Evolutionary conservation across 495 filamentous ascomycete genomes (phyloP).

Genomic region (Lasiosphaeris hirsuta): DNA sequence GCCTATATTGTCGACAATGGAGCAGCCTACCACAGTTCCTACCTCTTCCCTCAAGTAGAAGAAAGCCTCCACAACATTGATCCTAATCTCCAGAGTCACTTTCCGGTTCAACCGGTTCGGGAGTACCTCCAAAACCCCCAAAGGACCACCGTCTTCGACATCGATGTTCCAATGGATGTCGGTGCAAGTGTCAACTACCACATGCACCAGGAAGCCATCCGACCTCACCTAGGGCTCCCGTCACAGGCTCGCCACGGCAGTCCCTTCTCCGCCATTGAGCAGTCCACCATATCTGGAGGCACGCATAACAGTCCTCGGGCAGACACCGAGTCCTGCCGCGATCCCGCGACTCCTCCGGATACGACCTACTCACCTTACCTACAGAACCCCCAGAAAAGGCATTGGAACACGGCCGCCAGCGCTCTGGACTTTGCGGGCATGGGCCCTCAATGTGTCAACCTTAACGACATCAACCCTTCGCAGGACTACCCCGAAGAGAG

Average conservation of each 20-base stretch:
- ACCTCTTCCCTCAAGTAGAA: too few relatives aligned
- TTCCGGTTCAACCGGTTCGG: not conserved
- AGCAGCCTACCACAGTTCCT: too few relatives aligned
- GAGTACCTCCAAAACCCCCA: not conserved
- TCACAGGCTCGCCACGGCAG: not conserved
- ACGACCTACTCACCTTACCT: slow-evolving; percentile 27
- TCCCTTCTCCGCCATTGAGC: not conserved
- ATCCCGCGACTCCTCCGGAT: slow-evolving; percentile 35
- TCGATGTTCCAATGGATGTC: not conserved
- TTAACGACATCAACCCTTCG: slow-evolving; percentile 36
- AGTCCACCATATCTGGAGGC: not conserved
- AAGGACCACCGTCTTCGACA: not conserved
- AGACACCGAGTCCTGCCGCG: slow-evolving; percentile 4
- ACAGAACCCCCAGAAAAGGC: slow-evolving; percentile 14
- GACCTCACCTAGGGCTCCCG: not conserved
- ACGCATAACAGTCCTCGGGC: not conserved
- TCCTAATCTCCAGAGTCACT: not conserved
- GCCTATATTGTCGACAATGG: too few relatives aligned
- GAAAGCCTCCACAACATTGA: not conserved
- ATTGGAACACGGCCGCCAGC: slow-evolving; percentile 18
- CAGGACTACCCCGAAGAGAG: slow-evolving; percentile 35
- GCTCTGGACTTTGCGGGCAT: slow-evolving; percentile 28
- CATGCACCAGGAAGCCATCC: not conserved
- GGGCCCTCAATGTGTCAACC: slow-evolving; percentile 34
- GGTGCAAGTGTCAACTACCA: not conserved